These are phyloP conservation scores for Zoysia matrella DNA, from an alignment of 202 grass and related monocot genomes.

Conservation along the genomic window DNA sequence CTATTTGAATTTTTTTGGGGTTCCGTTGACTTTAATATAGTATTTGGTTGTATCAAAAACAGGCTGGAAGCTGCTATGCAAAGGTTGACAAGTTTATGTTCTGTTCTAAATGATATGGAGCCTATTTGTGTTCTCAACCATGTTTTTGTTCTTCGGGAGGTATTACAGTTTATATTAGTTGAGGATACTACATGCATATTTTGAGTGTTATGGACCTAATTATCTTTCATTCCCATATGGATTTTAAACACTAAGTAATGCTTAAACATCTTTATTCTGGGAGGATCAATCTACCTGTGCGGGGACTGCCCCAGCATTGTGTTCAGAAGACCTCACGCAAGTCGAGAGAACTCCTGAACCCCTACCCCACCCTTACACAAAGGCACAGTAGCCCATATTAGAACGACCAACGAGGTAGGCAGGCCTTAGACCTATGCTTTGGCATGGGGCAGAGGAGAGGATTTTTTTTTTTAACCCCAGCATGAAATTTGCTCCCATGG, in stretches of 20 bases:
- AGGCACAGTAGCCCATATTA: no score
- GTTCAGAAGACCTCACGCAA: no score
- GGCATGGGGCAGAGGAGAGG: no score
- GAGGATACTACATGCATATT: conserved; percentile 8
- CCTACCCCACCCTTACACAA: no score
- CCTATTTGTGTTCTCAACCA: conserved; percentile 99
- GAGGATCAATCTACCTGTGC: background rate
- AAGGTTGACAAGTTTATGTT: conserved; percentile 96
- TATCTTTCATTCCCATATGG: conserved; percentile 6
- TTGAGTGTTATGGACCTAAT: background rate
- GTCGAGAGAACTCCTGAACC: no score
- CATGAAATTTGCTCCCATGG: no score
- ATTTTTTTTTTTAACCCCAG: no score
- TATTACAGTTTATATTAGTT: conserved; percentile 48
- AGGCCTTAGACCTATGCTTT: no score
- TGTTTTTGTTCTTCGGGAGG: conserved; percentile 99
- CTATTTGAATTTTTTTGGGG: conserved; percentile 10
- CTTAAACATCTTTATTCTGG: background rate
- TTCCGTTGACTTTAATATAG: conserved; percentile 38
- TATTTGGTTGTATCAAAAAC: conserved; percentile 52
- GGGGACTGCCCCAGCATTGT: no score
- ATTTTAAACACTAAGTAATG: conserved; percentile 13
- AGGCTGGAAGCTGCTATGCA: conserved; percentile 99
- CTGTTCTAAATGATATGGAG: conserved; percentile 99
- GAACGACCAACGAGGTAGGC: no score